phyloP scores from a whole-genome alignment of 2,329 filamentous ascomycete genomes.

The Neofusicoccum kwambonambiense region DNA sequence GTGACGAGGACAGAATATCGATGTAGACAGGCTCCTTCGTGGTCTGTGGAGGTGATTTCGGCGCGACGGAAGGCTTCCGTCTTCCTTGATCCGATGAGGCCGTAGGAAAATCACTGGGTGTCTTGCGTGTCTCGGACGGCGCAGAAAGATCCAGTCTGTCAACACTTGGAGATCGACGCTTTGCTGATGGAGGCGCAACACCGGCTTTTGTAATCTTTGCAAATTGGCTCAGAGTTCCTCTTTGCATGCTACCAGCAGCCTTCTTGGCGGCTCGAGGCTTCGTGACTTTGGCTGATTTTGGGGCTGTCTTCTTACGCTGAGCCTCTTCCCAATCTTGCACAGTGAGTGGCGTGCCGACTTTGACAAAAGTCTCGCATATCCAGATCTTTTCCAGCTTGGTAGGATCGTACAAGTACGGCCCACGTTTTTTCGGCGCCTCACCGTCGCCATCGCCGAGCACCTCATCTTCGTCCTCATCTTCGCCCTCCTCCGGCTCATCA shows the following conservation, averaged over 20 bases:
- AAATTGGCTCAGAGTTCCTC: slow-evolving; percentile 5
- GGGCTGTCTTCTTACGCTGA: slow-evolving; percentile 18
- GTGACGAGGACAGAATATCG: slow-evolving; percentile 4
- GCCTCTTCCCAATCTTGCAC: slow-evolving; percentile 64
- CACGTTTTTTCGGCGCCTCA: slow-evolving; percentile 39
- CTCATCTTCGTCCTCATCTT: slow-evolving; percentile 20
- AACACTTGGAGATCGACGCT: neutral
- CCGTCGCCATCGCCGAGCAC: slow-evolving; percentile 35
- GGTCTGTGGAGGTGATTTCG: neutral
- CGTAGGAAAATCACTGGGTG: no score
- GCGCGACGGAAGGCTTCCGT: neutral
- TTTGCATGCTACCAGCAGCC: neutral
- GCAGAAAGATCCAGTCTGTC: slow-evolving; percentile 12
- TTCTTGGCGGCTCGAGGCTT: slow-evolving; percentile 4
- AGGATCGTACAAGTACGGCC: slow-evolving; percentile 60
- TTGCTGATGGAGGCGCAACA: neutral
- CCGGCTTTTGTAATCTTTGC: slow-evolving; percentile 1
- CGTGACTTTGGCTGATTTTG: slow-evolving; percentile 1
- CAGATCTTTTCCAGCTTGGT: slow-evolving; percentile 64
- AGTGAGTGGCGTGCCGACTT: slow-evolving; percentile 62
- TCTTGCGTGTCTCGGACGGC: neutral
- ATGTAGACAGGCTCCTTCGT: neutral
- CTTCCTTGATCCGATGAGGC: neutral
- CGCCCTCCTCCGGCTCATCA: slow-evolving; percentile 51
- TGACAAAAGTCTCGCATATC: slow-evolving; percentile 65